A percentile compares a stretch with the other conserved stretches of the same genome.
Evolutionary conservation across 2,329 filamentous ascomycete species (phyloP).

Genomic region (Hawksworthiomyces lignivorus): DNA sequence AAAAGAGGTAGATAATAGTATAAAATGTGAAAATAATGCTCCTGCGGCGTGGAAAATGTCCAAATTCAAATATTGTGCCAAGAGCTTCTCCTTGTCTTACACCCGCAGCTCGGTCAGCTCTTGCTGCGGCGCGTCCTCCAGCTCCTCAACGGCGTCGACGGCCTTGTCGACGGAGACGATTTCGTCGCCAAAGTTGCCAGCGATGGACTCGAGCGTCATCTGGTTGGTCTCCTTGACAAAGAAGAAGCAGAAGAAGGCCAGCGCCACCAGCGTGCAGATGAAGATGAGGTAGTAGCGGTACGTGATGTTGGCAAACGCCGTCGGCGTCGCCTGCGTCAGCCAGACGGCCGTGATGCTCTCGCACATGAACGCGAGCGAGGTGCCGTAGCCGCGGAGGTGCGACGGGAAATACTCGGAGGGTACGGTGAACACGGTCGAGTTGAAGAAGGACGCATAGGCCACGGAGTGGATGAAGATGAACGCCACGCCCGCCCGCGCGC

Average conservation of each 20-base stretch:
- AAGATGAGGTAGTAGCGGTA: constrained; percentile 28
- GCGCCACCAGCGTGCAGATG: constrained; percentile 23
- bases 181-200: constrained; percentile 24
- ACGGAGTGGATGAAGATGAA: constrained; percentile 26
- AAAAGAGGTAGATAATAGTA: too few relatives aligned
- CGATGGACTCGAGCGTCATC: constrained; percentile 26
- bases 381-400: constrained; percentile 51
- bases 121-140: too few relatives aligned
- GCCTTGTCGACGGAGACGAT: constrained; percentile 1
- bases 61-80: too few relatives aligned
- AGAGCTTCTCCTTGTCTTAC: too few relatives aligned
- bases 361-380: constrained; percentile 37
- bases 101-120: too few relatives aligned
- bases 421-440: constrained; percentile 24
- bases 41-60: too few relatives aligned
- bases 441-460: constrained; percentile 26
- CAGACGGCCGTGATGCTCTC: constrained; percentile 24
- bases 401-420: constrained; percentile 35
- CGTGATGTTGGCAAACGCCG: constrained; percentile 21
- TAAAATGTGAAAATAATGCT: too few relatives aligned
- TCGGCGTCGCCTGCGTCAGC: constrained; percentile 21
- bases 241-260: constrained; percentile 23
- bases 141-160: background rate
- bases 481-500: constrained; percentile 20
- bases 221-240: constrained; percentile 28